Percentiles rank a stretch among this genome's conserved stretches.
Conservation (phyloP, 2,329 filamentous ascomycete species). For the Rhynchosporium secalis region DNA sequence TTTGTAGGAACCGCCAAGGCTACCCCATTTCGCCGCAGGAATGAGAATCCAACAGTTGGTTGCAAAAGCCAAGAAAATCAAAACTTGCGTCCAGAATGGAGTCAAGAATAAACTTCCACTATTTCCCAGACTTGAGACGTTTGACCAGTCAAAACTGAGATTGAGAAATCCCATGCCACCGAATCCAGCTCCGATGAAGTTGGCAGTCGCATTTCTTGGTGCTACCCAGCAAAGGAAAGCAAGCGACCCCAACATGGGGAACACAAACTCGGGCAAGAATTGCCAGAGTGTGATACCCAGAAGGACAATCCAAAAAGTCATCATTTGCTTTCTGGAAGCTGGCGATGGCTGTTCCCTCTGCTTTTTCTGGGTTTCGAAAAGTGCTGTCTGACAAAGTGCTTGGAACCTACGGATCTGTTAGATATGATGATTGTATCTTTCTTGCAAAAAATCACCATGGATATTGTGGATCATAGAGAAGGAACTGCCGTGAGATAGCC, state of each 20-base stretch:
- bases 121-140: constrained; percentile 48
- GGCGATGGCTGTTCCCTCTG: constrained; percentile 52
- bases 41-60: constrained; percentile 59
- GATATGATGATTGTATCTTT: neutral
- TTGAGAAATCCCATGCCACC: constrained; percentile 64
- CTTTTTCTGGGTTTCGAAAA: constrained; percentile 58
- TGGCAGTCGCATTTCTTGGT: constrained; percentile 56
- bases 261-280: constrained; percentile 60
- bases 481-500: constrained; percentile 55
- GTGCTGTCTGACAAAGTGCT: constrained; percentile 55
- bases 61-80: constrained; percentile 55
- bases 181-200: constrained; percentile 62
- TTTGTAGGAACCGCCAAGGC: constrained; percentile 50
- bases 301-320: constrained; percentile 56
- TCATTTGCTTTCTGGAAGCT: constrained; percentile 53
- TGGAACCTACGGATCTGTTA: constrained; percentile 44
- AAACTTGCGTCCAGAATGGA: constrained; percentile 59
- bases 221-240: constrained; percentile 66
- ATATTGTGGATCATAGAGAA: constrained; percentile 60
- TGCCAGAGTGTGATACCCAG: constrained; percentile 58
- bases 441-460: constrained; percentile 44
- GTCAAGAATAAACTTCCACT: constrained; percentile 53
- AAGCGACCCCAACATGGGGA: constrained; percentile 59
- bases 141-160: constrained; percentile 60
- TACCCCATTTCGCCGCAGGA: constrained; percentile 59